Evolutionary conservation across 1,284 basidiomycete species (phyloP), one percentile per base, ranked within the genome.

Genomic region (Sporisorium iseilematis-ciliati): DNA sequence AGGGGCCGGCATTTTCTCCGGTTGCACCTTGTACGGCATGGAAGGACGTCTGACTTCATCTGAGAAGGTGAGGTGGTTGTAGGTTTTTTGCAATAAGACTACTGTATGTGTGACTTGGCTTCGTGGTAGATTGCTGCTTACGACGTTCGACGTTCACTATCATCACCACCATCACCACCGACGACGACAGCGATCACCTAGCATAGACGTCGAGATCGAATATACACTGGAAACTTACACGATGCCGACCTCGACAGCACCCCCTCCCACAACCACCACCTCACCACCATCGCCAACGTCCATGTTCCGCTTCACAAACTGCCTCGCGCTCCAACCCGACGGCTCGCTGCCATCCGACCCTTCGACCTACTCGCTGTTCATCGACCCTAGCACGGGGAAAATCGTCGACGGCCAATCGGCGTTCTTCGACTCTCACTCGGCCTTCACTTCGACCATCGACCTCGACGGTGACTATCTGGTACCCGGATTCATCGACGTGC

Each of bases 401-500:
- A 75, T 75, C 46, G 51, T 75, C 29, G 73, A 75, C 40, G 73
- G 73, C 0, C 64, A 71, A 33, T n/a, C 41, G 6, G 73, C 68
- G 11, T 75, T 75, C 43, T 75, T 71, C 43, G 63, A 65, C 38
- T 12, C 41, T 6, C 25, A 42, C 0, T 14, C 40, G 3, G 60
- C 59, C 0, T 71, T 67, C 23, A 61, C 64, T 7, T 4, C 48
- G 0, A 59, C 58, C 5, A 67, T 75, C 52, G 73, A 75, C 42
- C 49, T 75, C 0, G 64, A 63, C 16, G 73, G 73, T 14, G 64
- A 75, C 49, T 52, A 50, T 11, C 62, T 26, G 73, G 92, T 91
- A 78, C 92, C 92, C 4, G 92, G 92, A 0, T 89, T 91, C 75
- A 88, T 93, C 57, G 92, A 93, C 82, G 90, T 91, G 29, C 92